These are phyloP conservation scores for Selaginella moellendorffii DNA, from an alignment of 75 land plant genomes.

Conservation along the genomic window DNA sequence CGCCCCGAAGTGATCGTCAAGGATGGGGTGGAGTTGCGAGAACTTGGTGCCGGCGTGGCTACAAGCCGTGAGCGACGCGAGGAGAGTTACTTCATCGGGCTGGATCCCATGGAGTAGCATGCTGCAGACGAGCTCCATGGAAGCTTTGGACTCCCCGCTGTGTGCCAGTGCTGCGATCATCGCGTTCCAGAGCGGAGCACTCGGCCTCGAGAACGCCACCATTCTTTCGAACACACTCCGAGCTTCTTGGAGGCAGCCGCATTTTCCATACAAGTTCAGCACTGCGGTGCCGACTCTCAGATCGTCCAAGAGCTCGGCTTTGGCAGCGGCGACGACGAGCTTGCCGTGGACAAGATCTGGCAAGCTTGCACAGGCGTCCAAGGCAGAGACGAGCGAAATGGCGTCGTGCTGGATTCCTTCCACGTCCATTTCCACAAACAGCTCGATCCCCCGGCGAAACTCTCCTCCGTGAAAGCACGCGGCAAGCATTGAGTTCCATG, in stretches of 20 bases:
- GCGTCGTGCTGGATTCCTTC: neutral
- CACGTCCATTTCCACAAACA: neutral
- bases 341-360: neutral
- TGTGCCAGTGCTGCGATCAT: neutral
- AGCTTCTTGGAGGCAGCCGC: slow-evolving; percentile 11
- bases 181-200: neutral
- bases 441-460: neutral
- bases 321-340: neutral
- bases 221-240: slow-evolving; percentile 4
- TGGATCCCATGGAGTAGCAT: slow-evolving; percentile 4
- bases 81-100: slow-evolving; percentile 32
- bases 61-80: slow-evolving; percentile 32
- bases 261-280: slow-evolving; percentile 14
- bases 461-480: neutral
- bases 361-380: neutral
- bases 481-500: neutral
- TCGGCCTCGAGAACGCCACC: no score
- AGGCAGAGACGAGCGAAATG: neutral
- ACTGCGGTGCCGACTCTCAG: slow-evolving; percentile 4
- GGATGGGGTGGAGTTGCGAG: slow-evolving; percentile 15
- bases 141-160: neutral
- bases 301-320: neutral
- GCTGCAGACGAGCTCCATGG: neutral
- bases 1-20: slow-evolving; percentile 17
- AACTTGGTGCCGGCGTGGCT: slow-evolving; percentile 29